Conservation (phyloP, 768 basidiomycete species). For the Pleurotus ostreatus region DNA sequence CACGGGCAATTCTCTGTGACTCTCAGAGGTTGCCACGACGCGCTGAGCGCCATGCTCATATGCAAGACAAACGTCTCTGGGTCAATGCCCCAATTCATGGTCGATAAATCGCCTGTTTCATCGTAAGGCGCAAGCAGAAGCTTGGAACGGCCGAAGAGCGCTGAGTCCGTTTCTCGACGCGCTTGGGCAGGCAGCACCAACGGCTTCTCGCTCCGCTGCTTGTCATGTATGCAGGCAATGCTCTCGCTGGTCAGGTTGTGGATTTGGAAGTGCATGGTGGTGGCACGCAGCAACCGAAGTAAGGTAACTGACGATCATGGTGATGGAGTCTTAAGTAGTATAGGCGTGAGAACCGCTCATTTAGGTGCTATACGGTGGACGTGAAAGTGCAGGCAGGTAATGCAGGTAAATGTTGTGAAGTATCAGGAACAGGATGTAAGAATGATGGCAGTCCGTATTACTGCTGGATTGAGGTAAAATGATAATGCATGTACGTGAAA, state of each 20-base stretch:
- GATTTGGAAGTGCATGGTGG: slow-evolving; percentile 4
- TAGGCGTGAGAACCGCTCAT: too few species aligned
- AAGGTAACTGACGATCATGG: too few species aligned
- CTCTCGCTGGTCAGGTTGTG: not conserved
- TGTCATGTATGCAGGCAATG: slow-evolving; percentile 3
- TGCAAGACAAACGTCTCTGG: slow-evolving; percentile 22
- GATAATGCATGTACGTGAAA: too few species aligned
- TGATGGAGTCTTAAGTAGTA: too few species aligned
- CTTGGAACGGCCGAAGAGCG: not conserved
- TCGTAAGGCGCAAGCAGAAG: not conserved
- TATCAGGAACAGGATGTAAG: too few species aligned
- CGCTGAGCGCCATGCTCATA: slow-evolving; percentile 25
- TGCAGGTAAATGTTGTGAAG: too few species aligned
- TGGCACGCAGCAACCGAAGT: too few species aligned
- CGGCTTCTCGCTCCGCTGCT: slow-evolving; percentile 1
- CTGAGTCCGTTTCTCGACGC: not conserved
- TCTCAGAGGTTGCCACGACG: slow-evolving; percentile 43
- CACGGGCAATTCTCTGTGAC: slow-evolving; percentile 47
- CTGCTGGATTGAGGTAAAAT: too few species aligned
- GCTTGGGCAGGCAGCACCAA: not conserved
- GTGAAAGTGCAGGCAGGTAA: too few species aligned
- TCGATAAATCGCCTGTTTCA: not conserved
- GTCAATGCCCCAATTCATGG: slow-evolving; percentile 17
- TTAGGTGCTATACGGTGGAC: too few species aligned
- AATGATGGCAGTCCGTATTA: too few species aligned